These are phyloP conservation scores for Drosera capensis DNA, from an alignment of 148 eudicot species.

Conservation along the genomic window DNA sequence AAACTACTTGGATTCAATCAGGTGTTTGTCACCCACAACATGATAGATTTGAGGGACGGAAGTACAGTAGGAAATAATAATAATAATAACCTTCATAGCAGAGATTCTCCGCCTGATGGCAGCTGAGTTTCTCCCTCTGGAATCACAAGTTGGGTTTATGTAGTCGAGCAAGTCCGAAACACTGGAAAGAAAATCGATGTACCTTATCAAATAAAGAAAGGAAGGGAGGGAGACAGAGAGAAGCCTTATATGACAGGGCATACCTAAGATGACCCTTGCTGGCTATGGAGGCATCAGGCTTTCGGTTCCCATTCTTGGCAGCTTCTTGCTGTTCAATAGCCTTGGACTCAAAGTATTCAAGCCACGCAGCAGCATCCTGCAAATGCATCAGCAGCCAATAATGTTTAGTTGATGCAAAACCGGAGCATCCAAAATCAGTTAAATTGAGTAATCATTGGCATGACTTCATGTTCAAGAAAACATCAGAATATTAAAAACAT, in stretches of 20 bases:
- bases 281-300: constrained; percentile 99
- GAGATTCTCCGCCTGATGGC: constrained; percentile 57
- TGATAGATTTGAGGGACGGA: no score
- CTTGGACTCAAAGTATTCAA: constrained; percentile 99
- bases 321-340: constrained; percentile 99
- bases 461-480: neutral
- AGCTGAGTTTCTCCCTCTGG: constrained; percentile 56
- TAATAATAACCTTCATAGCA: constrained; percentile 47
- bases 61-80: neutral
- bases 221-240: neutral
- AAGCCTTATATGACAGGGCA: neutral
- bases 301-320: constrained; percentile 85
- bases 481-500: no score
- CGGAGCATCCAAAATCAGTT: neutral
- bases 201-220: neutral
- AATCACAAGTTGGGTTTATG: constrained; percentile 75
- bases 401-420: no score
- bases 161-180: constrained; percentile 99
- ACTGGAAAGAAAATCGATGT: constrained; percentile 27
- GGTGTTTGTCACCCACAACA: neutral
- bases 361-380: constrained; percentile 99
- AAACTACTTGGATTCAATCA: no score
- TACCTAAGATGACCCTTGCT: constrained; percentile 99
- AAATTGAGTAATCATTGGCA: neutral
- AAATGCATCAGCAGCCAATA: neutral